A percentile compares a stretch with the other conserved stretches of the same genome.
Conservation (phyloP, 2,329 filamentous ascomycete genomes). For the Paraphoma sp. region DNA sequence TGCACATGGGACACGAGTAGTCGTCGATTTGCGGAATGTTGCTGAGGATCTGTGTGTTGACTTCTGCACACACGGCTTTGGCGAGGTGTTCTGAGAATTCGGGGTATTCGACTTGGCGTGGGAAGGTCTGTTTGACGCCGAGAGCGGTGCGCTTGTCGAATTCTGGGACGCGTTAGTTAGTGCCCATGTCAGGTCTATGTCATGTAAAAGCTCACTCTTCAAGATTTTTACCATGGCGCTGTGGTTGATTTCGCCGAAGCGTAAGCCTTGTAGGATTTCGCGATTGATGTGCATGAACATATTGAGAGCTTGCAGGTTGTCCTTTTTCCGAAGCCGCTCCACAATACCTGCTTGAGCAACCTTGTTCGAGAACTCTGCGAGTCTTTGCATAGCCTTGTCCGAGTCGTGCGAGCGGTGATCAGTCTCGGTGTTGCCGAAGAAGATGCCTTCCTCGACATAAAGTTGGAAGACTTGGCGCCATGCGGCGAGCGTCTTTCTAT, state of each 20-base stretch:
- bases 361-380: conserved; percentile 75
- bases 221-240: conserved; percentile 81
- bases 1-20: conserved; percentile 82
- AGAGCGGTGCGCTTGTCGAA: conserved; percentile 87
- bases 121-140: conserved; percentile 69
- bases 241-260: conserved; percentile 85
- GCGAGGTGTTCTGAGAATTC: conserved; percentile 71
- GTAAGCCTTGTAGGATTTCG: conserved; percentile 77
- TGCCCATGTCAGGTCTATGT: neutral
- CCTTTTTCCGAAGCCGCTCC: conserved; percentile 67
- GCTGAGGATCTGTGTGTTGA: conserved; percentile 74
- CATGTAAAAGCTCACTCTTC: conserved; percentile 66
- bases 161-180: conserved; percentile 57
- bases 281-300: conserved; percentile 77
- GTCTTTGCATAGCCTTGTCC: conserved; percentile 68
- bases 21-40: conserved; percentile 84
- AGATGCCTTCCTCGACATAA: conserved; percentile 80
- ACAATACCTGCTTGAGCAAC: conserved; percentile 66
- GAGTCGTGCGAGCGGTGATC: conserved; percentile 73
- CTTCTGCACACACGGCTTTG: conserved; percentile 75
- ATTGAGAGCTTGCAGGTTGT: conserved; percentile 69
- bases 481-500: conserved; percentile 68
- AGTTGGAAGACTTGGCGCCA: conserved; percentile 85
- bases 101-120: conserved; percentile 62
- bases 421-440: conserved; percentile 78